Evolutionary conservation across 2,329 filamentous ascomycete species (phyloP), one percentile per base, ranked within the genome.

Genomic region (Incumbomyces delicatus): DNA sequence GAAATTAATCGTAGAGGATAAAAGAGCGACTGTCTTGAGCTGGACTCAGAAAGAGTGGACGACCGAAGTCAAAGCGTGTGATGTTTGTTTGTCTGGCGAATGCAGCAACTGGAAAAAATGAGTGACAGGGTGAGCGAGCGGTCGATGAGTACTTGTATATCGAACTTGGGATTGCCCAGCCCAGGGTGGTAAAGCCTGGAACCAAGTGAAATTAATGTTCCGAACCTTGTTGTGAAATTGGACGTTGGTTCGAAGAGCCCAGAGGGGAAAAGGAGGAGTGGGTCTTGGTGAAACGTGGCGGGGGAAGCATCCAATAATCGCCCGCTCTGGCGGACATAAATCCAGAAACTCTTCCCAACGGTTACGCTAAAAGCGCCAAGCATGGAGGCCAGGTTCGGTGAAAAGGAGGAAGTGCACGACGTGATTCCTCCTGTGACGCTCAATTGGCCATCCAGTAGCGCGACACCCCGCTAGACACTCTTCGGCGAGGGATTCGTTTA

Each of bases 21-120:
- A 57, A 55, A 49, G 54, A 57, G 46, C 38, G 54, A 45, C 33
- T 55, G 47, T 50, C 50, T 33, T 40, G 52, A 51, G 50, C 47
- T 50, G 48, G 53, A 52, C 50, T 53, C 50, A 49, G 32, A 57
- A 57, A 55, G 54, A 57, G 45, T 57, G 54, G 54, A 57, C 54
- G 54, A 57, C 54, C 53, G 50, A 44, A 50, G 53, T 52, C 51
- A 53, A 57, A 38, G 43, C 39, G 40, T 45, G 42, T 45, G n/a
- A 30, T 17, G 33, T 31, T 27, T 45, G 34, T 41, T 18, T 20
- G 42, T 45, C 42, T 37, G 42, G 42, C 34, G 42, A 37, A 18
- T 11, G 42, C 42, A 38, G 42, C 33, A 22, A 35, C 33, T 14
- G 38, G n/a, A 37, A 27, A 13, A 45, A 37, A 22, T 18, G 22